These are phyloP conservation scores for Madurella mycetomatis DNA, from an alignment of 2,329 filamentous ascomycete species.

Conservation along the genomic window DNA sequence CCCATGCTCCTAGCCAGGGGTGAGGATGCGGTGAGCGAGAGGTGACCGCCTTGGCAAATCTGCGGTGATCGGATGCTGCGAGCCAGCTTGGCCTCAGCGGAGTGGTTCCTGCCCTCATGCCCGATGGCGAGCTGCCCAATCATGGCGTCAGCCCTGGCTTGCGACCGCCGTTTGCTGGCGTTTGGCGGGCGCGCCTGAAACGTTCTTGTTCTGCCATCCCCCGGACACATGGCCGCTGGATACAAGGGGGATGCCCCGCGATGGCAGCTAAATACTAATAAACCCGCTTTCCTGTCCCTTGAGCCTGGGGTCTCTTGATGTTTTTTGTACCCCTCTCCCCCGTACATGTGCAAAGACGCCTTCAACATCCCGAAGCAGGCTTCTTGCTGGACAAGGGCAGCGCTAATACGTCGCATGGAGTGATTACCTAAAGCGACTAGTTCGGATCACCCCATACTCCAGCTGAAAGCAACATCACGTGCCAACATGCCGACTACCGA, in stretches of 20 bases:
- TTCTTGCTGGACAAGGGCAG: not conserved
- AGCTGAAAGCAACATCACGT: not conserved
- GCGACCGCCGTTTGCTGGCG: constrained; percentile 9
- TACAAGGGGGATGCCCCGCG: not conserved
- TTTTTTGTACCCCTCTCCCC: too few relatives aligned
- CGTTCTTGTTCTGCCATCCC: constrained; percentile 7
- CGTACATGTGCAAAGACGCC: too few relatives aligned
- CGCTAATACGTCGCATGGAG: not conserved
- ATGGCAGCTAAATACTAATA: not conserved
- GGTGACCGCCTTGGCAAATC: constrained; percentile 2
- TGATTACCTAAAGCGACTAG: not conserved
- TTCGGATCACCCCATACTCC: constrained; percentile 1
- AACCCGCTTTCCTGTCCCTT: not conserved
- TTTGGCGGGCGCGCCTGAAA: constrained; percentile 14
- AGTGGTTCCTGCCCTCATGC: constrained; percentile 13
- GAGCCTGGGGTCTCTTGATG: not conserved
- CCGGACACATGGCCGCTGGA: constrained; percentile 2
- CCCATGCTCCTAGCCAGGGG: constrained; percentile 1
- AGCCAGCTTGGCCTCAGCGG: constrained; percentile 1
- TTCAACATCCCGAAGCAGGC: not conserved
- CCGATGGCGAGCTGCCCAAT: constrained; percentile 17
- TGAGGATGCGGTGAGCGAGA: constrained; percentile 13
- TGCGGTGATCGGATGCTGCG: constrained; percentile 6
- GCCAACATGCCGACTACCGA: constrained; percentile 40
- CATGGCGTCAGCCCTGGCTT: constrained; percentile 11